Evolutionary conservation across 257 asterid species (phyloP), one percentile per base, ranked within the genome.

Genomic region (Solanum ossicruentum): DNA sequence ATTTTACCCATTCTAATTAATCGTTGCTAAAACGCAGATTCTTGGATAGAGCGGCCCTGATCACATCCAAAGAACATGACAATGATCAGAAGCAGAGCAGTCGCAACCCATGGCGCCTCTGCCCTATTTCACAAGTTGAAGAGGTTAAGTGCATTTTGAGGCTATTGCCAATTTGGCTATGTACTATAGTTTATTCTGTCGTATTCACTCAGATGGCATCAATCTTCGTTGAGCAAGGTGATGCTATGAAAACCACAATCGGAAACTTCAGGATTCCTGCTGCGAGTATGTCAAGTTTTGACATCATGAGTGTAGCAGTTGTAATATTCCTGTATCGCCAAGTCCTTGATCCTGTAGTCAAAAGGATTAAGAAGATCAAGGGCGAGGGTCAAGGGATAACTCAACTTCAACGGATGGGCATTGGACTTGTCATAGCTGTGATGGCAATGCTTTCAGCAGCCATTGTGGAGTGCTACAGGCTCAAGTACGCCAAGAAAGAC

Each of bases 181-280:
- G 99, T 94, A 96, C 99, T 51, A 95, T 96, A 47, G 69, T 95
- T 85, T 96, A 96, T 77, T 96, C 98, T 0, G 99, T 96, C 5
- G 99, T 93, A 45, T 96, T 93, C 89, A 96, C 99, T 0, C 99
- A 97, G 43, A 97, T 97, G 99, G 99, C 98, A 58, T 97, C 99
- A 0, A 91, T 97, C 41, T 97, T 97, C 11, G 99, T 97, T 0
- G 99, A 93, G 78, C 99, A 97, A 90, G 99, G 99, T 2, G 98
- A 93, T 18, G 94, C 97, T 8, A 97, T 97, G 99, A 92, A 84
- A 51, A 95, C 97, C 2, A 78, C 58, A 12, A 56, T 95, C 6
- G 91, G 91, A 21, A 90, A 88, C 90, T 95, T 97, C 91, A 83
- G 91, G n/a, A 90, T 97, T 84, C 99, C 98, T 0, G 92, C 98